phyloP scores from a whole-genome alignment of 352 stramenopile species.

The Peronospora destructor region DNA sequence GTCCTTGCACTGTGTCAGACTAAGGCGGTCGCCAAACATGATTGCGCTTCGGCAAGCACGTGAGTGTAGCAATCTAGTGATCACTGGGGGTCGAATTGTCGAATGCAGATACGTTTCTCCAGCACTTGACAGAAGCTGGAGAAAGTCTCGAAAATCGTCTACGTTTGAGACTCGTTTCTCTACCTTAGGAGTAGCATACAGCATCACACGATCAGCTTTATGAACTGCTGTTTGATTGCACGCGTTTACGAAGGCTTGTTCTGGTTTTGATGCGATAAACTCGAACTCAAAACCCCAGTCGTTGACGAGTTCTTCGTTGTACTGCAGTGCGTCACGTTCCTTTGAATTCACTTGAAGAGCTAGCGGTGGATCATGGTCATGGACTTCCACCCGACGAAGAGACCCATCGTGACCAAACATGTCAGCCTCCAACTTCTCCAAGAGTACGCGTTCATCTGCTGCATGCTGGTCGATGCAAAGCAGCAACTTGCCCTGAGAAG shows the following conservation, averaged over 20 bases:
- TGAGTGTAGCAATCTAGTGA: conserved; percentile 82
- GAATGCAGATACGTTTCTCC: conserved; percentile 18
- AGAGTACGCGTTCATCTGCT: conserved; percentile 81
- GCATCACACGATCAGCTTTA: conserved; percentile 14
- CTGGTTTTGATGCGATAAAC: conserved; percentile 3
- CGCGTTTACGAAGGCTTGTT: not conserved
- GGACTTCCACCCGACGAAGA: conserved; percentile 46
- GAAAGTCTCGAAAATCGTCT: conserved; percentile 83
- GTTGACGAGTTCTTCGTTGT: conserved; percentile 44
- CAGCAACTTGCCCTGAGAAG: conserved; percentile 28
- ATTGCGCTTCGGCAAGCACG: conserved; percentile 87
- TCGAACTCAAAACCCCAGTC: conserved; percentile 84
- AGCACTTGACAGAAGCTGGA: conserved; percentile 49
- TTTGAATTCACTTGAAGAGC: conserved; percentile 45
- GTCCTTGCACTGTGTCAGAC: conserved; percentile 51
- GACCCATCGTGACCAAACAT: conserved; percentile 55
- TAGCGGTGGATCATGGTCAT: conserved; percentile 44
- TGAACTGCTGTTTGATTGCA: conserved; percentile 1
- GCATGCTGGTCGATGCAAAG: conserved; percentile 89
- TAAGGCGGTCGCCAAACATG: conserved; percentile 89
- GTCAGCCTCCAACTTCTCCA: conserved; percentile 76
- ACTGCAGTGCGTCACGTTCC: conserved; percentile 38
- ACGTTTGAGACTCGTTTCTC: conserved; percentile 55
- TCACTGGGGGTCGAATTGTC: conserved; percentile 51
- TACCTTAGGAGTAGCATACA: conserved; percentile 54